phyloP scores from a whole-genome alignment of 2,329 filamentous ascomycete genomes.

The Talaromyces albobiverticillius region DNA sequence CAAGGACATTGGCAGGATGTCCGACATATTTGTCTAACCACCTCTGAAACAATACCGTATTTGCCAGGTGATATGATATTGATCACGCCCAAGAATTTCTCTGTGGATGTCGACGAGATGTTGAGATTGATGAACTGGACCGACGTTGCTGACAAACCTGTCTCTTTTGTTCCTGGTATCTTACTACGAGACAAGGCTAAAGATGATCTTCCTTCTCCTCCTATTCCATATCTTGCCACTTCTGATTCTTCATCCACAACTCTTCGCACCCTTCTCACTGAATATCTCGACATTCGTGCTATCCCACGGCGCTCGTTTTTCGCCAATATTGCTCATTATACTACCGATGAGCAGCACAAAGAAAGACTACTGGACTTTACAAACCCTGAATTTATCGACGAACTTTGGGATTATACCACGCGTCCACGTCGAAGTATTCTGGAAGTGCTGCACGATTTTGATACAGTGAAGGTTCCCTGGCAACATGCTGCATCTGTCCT shows the following conservation, averaged over 20 bases:
- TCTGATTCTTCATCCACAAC: constrained; percentile 48
- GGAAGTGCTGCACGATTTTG: constrained; percentile 88
- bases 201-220: constrained; percentile 25
- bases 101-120: constrained; percentile 73
- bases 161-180: constrained; percentile 51
- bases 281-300: constrained; percentile 84
- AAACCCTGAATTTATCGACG: constrained; percentile 75
- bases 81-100: constrained; percentile 84
- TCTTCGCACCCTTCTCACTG: constrained; percentile 70
- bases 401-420: constrained; percentile 94
- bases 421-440: constrained; percentile 85
- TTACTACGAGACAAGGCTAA: constrained; percentile 20
- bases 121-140: constrained; percentile 78
- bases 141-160: constrained; percentile 64
- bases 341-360: constrained; percentile 67
- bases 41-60: constrained; percentile 47
- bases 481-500: constrained; percentile 69
- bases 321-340: constrained; percentile 71
- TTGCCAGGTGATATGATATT: constrained; percentile 75
- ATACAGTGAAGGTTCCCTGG: constrained; percentile 76
- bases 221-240: constrained; percentile 34
- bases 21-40: constrained; percentile 66
- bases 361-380: constrained; percentile 82
- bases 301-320: constrained; percentile 90
- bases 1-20: constrained; percentile 88